A percentile compares a stretch with the other conserved stretches of the same genome.
Evolutionary conservation across 2,329 filamentous ascomycete species (phyloP).

Genomic region (Aspergillus pseudonomiae): DNA sequence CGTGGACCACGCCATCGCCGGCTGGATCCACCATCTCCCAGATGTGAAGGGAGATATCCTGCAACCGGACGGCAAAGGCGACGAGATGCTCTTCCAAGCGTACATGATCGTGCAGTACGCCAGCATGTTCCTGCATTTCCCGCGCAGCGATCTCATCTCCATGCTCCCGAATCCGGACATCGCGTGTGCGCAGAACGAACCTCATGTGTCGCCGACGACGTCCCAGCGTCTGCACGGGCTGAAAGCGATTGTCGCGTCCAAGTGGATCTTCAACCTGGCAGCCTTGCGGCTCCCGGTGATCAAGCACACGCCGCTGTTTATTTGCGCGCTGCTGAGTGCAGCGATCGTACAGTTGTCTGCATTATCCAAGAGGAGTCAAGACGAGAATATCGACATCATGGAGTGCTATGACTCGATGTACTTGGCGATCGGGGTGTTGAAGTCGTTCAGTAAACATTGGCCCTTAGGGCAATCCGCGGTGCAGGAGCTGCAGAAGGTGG

Average conservation of each 20-base stretch:
- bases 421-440: not conserved
- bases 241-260: slow-evolving; percentile 3
- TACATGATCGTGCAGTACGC: slow-evolving; percentile 4
- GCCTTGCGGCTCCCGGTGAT: not conserved
- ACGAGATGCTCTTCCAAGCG: slow-evolving; percentile 6
- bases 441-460: slow-evolving; percentile 1
- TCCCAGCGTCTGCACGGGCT: slow-evolving; percentile 1
- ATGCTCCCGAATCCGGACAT: not conserved
- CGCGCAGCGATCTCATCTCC: slow-evolving; percentile 4
- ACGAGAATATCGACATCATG: not conserved
- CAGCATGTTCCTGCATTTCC: slow-evolving; percentile 4
- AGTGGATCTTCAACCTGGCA: slow-evolving; percentile 3
- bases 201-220: not conserved
- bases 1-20: slow-evolving; percentile 1
- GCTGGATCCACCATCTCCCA: not conserved
- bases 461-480: not conserved
- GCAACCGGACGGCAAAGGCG: not conserved
- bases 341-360: not conserved
- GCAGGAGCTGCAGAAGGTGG: slow-evolving; percentile 1
- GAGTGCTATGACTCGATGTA: slow-evolving; percentile 5
- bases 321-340: not conserved
- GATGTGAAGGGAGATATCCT: not conserved
- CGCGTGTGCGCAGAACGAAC: not conserved
- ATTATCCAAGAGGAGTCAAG: not conserved
- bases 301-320: not conserved